phyloP scores from a whole-genome alignment of 257 asterid genomes.

The Anisodus acutangulus region DNA sequence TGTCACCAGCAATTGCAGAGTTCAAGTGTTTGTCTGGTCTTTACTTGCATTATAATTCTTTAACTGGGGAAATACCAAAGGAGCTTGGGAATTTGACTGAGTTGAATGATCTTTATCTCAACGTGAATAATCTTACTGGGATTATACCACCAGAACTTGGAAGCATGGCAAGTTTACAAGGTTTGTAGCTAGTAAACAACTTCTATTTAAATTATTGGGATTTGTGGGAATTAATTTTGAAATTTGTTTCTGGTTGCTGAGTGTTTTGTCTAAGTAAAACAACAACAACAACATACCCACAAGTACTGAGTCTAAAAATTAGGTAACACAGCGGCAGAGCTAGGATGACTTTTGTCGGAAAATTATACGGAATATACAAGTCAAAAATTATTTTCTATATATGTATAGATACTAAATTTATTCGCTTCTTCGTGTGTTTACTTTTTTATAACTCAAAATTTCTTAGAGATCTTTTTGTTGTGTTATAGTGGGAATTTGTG shows the following conservation, averaged over 20 bases:
- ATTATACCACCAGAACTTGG: slow-evolving; percentile 68
- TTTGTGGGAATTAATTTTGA: neutral
- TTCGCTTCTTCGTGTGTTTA: too few species aligned
- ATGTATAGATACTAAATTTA: too few species aligned
- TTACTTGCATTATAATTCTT: slow-evolving; percentile 77
- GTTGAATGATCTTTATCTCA: slow-evolving; percentile 78
- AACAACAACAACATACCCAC: too few species aligned
- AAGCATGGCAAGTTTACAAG: slow-evolving; percentile 84
- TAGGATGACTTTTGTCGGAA: too few species aligned
- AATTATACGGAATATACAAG: too few species aligned
- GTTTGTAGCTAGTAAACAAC: slow-evolving; percentile 37
- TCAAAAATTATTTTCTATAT: too few species aligned
- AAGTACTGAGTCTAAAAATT: neutral
- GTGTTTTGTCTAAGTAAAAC: too few species aligned
- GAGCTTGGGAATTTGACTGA: slow-evolving; percentile 84
- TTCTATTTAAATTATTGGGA: too few species aligned
- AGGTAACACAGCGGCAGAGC: too few species aligned
- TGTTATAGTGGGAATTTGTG: neutral
- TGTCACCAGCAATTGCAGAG: slow-evolving; percentile 85
- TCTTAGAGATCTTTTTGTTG: neutral
- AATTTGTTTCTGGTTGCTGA: too few species aligned
- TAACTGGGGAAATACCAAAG: slow-evolving; percentile 79
- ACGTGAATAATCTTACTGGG: slow-evolving; percentile 74
- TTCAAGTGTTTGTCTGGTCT: slow-evolving; percentile 83
- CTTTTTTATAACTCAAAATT: neutral